These are phyloP conservation scores for Diaporthe batatas DNA, from an alignment of 2,329 filamentous ascomycete species.

Conservation along the genomic window DNA sequence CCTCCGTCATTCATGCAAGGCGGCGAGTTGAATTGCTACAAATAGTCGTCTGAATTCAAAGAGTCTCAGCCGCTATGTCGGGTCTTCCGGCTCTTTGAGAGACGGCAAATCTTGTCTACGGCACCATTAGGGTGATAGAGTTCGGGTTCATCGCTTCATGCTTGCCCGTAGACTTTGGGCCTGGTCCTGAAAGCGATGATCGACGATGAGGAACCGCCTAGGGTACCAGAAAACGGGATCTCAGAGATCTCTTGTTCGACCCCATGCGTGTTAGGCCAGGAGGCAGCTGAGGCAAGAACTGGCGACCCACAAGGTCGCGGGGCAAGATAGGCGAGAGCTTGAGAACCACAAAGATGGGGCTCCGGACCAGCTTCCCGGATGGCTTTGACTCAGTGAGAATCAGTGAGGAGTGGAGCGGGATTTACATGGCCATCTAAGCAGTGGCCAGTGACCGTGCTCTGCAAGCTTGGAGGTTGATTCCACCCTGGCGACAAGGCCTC, in stretches of 20 bases:
- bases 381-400: constrained; percentile 11
- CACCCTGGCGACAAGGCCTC: not conserved
- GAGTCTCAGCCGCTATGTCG: not conserved
- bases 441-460: constrained; percentile 4
- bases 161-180: not conserved
- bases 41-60: constrained; percentile 9
- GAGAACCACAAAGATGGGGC: not conserved
- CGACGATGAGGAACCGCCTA: not conserved
- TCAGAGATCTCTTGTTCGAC: not conserved
- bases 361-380: constrained; percentile 12
- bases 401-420: no score
- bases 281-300: not conserved
- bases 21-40: not conserved
- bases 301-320: constrained; percentile 5
- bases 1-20: constrained; percentile 15
- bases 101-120: not conserved
- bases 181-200: not conserved
- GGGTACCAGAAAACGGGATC: not conserved
- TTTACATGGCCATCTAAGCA: not conserved
- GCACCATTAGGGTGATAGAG: not conserved
- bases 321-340: constrained; percentile 31
- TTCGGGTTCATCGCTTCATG: no score
- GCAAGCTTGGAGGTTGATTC: not conserved
- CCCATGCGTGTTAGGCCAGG: not conserved
- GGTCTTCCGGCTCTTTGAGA: not conserved